These are phyloP conservation scores for Calocera cornea DNA, from an alignment of 768 basidiomycete species.

Conservation along the genomic window DNA sequence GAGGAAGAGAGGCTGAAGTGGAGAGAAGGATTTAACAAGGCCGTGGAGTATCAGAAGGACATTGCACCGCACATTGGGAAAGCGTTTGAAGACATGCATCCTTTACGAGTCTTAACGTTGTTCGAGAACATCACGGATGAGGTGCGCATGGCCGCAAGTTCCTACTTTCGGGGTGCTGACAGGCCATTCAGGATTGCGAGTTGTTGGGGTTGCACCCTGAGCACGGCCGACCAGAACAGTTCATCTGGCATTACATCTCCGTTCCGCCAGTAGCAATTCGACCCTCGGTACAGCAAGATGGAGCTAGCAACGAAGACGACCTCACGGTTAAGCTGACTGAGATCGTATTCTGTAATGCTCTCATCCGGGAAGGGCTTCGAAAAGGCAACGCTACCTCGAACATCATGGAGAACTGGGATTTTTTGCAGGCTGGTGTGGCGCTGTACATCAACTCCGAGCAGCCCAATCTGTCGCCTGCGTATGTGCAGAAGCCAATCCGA, in stretches of 20 bases:
- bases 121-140: slow-evolving; percentile 88
- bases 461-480: slow-evolving; percentile 66
- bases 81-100: slow-evolving; percentile 87
- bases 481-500: slow-evolving; percentile 84
- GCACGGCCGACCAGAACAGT: slow-evolving; percentile 88
- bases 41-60: slow-evolving; percentile 78
- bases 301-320: slow-evolving; percentile 97
- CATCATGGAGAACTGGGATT: slow-evolving; percentile 99
- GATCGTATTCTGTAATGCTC: slow-evolving; percentile 85
- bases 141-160: slow-evolving; percentile 29
- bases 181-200: slow-evolving; percentile 68
- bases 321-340: slow-evolving; percentile 94
- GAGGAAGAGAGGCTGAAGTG: slow-evolving; percentile 78
- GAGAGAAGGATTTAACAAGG: slow-evolving; percentile 66
- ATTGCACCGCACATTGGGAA: slow-evolving; percentile 72
- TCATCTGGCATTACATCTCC: slow-evolving; percentile 97
- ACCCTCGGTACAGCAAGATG: slow-evolving; percentile 93
- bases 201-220: slow-evolving; percentile 78
- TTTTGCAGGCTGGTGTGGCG: slow-evolving; percentile 83
- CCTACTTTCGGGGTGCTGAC: not conserved
- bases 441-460: slow-evolving; percentile 98
- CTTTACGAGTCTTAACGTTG: slow-evolving; percentile 81
- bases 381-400: slow-evolving; percentile 80
- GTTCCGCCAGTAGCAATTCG: slow-evolving; percentile 97
- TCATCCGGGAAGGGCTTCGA: slow-evolving; percentile 78